These are phyloP conservation scores for Colletotrichum sp. DNA, from an alignment of 2,329 filamentous ascomycete genomes.

Conservation along the genomic window DNA sequence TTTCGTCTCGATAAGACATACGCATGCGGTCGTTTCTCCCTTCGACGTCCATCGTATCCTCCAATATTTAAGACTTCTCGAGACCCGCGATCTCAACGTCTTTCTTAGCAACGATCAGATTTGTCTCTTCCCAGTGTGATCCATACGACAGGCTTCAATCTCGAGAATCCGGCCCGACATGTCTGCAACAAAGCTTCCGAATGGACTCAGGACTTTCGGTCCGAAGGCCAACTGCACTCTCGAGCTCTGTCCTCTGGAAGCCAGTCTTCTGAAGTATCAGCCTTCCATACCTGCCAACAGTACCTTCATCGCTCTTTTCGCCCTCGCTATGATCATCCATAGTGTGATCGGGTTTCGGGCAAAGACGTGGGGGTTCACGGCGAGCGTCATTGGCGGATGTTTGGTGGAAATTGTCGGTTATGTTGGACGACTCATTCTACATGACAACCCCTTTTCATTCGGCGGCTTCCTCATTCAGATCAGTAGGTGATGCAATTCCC, in stretches of 20 bases:
- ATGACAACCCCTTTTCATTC: conserved; percentile 62
- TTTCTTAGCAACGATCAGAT: neutral
- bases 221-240: conserved; percentile 50
- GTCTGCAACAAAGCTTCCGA: neutral
- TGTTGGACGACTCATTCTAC: conserved; percentile 59
- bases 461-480: conserved; percentile 69
- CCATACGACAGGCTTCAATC: neutral
- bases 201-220: conserved; percentile 38
- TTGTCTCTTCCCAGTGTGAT: neutral
- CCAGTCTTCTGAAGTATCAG: conserved; percentile 45
- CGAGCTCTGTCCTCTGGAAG: conserved; percentile 46
- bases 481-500: conserved; percentile 27
- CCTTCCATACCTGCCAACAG: conserved; percentile 40
- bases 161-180: neutral
- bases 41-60: neutral
- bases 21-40: neutral
- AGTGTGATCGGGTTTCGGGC: conserved; percentile 44
- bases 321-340: conserved; percentile 48
- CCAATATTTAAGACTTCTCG: neutral
- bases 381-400: conserved; percentile 59
- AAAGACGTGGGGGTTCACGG: conserved; percentile 48
- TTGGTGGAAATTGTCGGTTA: conserved; percentile 66
- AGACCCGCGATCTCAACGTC: neutral
- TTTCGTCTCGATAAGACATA: neutral
- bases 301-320: conserved; percentile 43